These are phyloP conservation scores for Alternaria conjuncta DNA, from an alignment of 2,329 filamentous ascomycete species.

Conservation along the genomic window DNA sequence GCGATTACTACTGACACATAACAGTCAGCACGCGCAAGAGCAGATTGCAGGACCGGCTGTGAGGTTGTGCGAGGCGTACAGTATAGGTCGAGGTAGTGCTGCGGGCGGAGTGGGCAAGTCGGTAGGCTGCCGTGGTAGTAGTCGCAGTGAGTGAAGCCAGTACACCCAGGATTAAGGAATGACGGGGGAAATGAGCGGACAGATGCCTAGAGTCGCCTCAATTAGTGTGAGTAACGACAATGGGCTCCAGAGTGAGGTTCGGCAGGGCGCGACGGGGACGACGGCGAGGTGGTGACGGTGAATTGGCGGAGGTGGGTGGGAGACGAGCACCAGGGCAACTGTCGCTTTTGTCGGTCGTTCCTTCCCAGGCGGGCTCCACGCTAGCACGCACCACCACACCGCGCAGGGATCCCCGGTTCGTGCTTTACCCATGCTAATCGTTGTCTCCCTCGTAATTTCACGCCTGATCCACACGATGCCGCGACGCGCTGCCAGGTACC, in stretches of 20 bases:
- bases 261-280: conserved; percentile 22
- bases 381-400: conserved; percentile 1
- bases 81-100: conserved; percentile 20
- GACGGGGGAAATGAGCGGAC: conserved; percentile 47
- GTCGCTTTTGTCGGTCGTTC: conserved; percentile 29
- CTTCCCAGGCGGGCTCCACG: conserved; percentile 15
- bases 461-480: conserved; percentile 9
- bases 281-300: conserved; percentile 31
- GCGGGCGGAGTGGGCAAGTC: conserved; percentile 15
- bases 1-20: conserved; percentile 38
- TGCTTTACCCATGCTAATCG: conserved; percentile 10
- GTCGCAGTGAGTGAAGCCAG: conserved; percentile 42
- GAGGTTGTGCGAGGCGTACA: conserved; percentile 30
- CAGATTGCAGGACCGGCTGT: conserved; percentile 22
- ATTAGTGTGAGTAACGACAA: conserved; percentile 39
- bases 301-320: conserved; percentile 27
- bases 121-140: conserved; percentile 19
- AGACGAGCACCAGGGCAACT: conserved; percentile 25
- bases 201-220: conserved; percentile 42
- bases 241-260: conserved; percentile 36
- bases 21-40: conserved; percentile 42
- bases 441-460: conserved; percentile 21
- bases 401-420: conserved; percentile 16
- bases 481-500: conserved; percentile 8
- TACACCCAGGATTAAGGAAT: conserved; percentile 49